These are phyloP conservation scores for Paecilomyces fulvus DNA, from an alignment of 2,329 filamentous ascomycete genomes.

Conservation along the genomic window DNA sequence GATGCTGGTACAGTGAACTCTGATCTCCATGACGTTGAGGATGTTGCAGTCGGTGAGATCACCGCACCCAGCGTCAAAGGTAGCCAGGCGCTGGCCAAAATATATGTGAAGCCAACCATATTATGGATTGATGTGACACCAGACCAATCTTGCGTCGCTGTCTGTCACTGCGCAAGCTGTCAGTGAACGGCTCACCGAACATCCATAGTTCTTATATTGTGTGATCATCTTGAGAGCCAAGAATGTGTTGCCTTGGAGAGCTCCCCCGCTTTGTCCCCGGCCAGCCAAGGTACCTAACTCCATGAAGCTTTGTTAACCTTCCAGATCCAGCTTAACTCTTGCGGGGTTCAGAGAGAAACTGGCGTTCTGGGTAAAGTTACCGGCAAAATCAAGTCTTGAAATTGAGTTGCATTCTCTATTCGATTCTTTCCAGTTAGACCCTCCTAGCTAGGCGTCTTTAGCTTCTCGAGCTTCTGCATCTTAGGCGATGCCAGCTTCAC, in stretches of 20 bases:
- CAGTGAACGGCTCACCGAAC: not conserved
- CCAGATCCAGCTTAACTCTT: not conserved
- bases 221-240: not conserved
- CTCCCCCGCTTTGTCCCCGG: not conserved
- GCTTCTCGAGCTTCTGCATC: not conserved
- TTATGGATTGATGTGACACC: not conserved
- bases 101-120: conserved; percentile 16
- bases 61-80: conserved; percentile 15
- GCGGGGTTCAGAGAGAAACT: not conserved
- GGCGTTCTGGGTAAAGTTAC: not conserved
- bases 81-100: conserved; percentile 17
- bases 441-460: not conserved
- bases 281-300: not conserved
- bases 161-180: not conserved
- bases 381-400: not conserved
- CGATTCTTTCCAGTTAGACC: not conserved
- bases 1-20: conserved; percentile 42
- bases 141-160: not conserved
- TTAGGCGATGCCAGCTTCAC: not conserved
- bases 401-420: not conserved
- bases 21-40: conserved; percentile 4
- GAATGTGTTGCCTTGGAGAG: not conserved
- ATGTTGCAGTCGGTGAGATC: conserved; percentile 10
- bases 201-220: not conserved
- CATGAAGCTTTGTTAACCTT: not conserved